These are phyloP conservation scores for Scutellaria baicalensis DNA, from an alignment of 257 asterid species.

Conservation along the genomic window DNA sequence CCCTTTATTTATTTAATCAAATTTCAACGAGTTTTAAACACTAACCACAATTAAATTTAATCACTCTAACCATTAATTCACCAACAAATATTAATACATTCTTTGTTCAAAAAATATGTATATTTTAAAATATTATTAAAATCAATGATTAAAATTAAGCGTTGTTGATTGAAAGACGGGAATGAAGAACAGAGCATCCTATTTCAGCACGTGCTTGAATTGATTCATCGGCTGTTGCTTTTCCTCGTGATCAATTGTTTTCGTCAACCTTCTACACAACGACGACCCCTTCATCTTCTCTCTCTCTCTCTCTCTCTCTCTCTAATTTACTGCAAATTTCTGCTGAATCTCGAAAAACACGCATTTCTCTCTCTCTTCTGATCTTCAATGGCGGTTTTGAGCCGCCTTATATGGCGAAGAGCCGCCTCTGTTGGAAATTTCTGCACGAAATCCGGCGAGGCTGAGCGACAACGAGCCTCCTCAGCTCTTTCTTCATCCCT, in stretches of 20 bases:
- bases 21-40: too few relatives aligned
- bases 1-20: too few relatives aligned
- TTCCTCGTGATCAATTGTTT: constrained; percentile 3
- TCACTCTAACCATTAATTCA: too few relatives aligned
- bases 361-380: not conserved
- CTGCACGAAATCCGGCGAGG: constrained; percentile 32
- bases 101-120: too few relatives aligned
- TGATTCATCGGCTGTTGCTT: not conserved
- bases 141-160: too few relatives aligned
- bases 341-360: not conserved
- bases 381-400: constrained; percentile 61
- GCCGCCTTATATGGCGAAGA: constrained; percentile 44
- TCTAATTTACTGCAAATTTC: not conserved
- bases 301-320: not conserved
- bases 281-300: not conserved
- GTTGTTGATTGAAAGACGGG: too few relatives aligned
- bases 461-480: constrained; percentile 19
- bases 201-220: constrained; percentile 10
- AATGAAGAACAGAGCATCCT: too few relatives aligned
- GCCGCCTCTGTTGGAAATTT: constrained; percentile 24
- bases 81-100: too few relatives aligned
- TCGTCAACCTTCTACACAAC: constrained; percentile 15
- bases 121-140: too few relatives aligned
- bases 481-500: constrained; percentile 39
- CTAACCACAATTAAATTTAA: too few relatives aligned